Conservation (phyloP, 1,139 yeast species). For the Barnettozyma hawaiiensis region DNA sequence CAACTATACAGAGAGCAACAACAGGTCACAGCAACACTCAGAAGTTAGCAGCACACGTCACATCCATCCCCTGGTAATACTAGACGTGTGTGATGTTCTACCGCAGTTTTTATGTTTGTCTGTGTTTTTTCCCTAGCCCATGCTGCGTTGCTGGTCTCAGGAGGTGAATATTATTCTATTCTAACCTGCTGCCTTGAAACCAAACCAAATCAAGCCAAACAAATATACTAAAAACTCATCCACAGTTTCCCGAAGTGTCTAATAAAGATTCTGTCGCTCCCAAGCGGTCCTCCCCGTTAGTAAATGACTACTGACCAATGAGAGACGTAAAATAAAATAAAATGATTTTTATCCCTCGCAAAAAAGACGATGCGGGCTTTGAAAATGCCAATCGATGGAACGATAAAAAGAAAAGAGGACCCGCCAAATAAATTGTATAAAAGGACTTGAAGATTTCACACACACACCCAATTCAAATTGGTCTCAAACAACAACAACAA, state of each 20-base stretch:
- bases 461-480: background rate
- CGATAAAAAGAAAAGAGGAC: slow-evolving; percentile 7
- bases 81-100: too few species aligned
- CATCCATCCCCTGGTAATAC: too few species aligned
- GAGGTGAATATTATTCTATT: too few species aligned
- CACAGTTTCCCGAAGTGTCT: background rate
- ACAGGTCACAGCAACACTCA: background rate
- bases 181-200: too few species aligned
- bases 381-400: slow-evolving; percentile 4
- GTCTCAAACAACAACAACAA: too few species aligned
- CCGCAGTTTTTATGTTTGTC: background rate
- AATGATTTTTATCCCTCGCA: background rate
- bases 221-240: too few species aligned
- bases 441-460: background rate
- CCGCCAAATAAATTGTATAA: background rate
- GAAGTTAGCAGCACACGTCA: background rate
- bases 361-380: slow-evolving; percentile 9
- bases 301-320: background rate
- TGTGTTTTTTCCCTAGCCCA: too few species aligned
- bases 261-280: background rate
- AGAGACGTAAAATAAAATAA: background rate
- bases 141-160: too few species aligned
- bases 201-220: too few species aligned
- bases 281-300: background rate
- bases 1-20: background rate